Base-by-base conservation (phyloP, 257 asterid genomes). In the Solanum pennellii region DNA sequence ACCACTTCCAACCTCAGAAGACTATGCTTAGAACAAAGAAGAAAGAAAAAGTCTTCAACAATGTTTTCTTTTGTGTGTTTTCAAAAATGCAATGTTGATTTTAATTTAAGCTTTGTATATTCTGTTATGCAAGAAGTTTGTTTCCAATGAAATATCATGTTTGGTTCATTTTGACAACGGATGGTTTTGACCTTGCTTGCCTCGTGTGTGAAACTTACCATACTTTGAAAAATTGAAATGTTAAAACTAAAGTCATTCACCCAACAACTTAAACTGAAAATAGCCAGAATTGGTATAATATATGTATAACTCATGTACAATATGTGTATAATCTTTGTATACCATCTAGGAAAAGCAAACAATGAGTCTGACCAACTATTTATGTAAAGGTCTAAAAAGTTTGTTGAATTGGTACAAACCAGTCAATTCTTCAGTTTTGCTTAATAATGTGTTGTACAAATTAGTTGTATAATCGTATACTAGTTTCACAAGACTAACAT, bases 1-100 rank as follows among this genome's bases (percentile, higher is more conserved):
- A 41, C 82, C 91, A 11, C 77, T 92, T 85, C 91, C 96, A 31
- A 41, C 76, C 66, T 88, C 94, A 5, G 91, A 91, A 4, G 94
- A 93, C 12, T 94, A 94, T 80, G 80, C 87, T 42, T 62, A 62
- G 72, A 65, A 11, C 4, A 9, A 80, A 49, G 21, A 16, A 29
- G 68, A 49, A 29, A 29, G 37, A 77, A 9, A 3, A 18, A 29
- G 44, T 82, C 45, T 82, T 82, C 71, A 29, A 23, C 83, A 77
- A 11, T 82, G 85, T 49, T 82, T 73, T 49, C 8, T 82, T 31
- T 49, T 49, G 71, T 82, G 47, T 49, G 85, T 31, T 49, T 49
- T 82, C 69, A 82, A 72, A 47, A 47, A 49, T 82, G 85, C 31
- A 31, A 49, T 82, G 47, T 82, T 29, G 45, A 31, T 49, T 82